Evolutionary conservation across 2,329 filamentous ascomycete genomes (phyloP), one percentile per base, ranked within the genome.

Genomic region (Huntiella bhutanensis): DNA sequence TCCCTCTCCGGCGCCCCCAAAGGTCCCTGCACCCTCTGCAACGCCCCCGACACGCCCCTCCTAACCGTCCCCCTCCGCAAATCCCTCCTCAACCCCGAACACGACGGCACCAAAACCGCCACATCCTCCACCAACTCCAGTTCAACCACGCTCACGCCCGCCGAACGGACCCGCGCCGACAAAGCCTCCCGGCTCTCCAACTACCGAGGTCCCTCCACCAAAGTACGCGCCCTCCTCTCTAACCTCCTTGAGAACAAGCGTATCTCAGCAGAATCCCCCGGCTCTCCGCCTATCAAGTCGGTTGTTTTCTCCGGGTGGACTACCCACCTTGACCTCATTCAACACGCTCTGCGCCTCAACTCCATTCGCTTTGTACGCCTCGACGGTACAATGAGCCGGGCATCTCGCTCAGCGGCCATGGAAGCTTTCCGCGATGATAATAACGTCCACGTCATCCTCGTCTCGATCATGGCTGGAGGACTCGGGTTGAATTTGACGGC

Each of bases 281-380:
- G 72, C 8, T 75, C 87, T 56, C 72, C 75, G 0, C 87, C 87
- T 0, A 81, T 84, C 62, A 96, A 94, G 60, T 91, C 84, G 19
- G 86, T 98, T 11, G 77, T 98, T 5, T 96, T 96, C 62, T 94
- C 86, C 0, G 80, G 79, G n/a, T 96, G 91, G 87, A 96, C 91
- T 0, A 80, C 82, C 0, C 87, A 96, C 58, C 74, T 98, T 12
- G 87, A 96, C 58, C 73, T 98, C 15, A 93, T 98, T 53, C 77
- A 91, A 57, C 69, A 84, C 43, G 88, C 87, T 0, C 70, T 96
- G 11, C 68, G 75, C 28, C 69, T 74, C 43, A 70, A 70, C 8
- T 67, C 70, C 7, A 82, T 92, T 58, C 66, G 62, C 1, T 87
- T 76, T 57, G 75, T 76, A 4, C 82, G 91, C n/a, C 76, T 98